Conservation (phyloP, 768 basidiomycete species). For the Russula ochroleuca region DNA sequence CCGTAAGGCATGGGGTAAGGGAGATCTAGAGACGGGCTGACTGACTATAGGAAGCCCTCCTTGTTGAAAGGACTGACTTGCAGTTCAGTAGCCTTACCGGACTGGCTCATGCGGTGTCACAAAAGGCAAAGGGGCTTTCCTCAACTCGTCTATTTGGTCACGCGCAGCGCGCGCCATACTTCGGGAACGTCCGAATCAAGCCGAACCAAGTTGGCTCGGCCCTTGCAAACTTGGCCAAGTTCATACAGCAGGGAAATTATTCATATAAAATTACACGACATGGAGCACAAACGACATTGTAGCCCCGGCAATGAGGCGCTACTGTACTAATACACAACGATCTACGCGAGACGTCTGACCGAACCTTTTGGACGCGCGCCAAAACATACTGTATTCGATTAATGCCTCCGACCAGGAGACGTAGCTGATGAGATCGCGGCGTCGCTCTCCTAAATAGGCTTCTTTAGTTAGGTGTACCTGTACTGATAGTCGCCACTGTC, state of each 20-base stretch:
- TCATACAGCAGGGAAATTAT: neutral
- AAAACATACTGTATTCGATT: neutral
- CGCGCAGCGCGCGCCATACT: constrained; percentile 1
- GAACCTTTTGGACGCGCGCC: neutral
- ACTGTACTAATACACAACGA: neutral
- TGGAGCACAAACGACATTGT: neutral
- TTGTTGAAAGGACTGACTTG: constrained; percentile 18
- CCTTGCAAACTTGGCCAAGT: neutral
- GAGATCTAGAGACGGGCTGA: neutral
- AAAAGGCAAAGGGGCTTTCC: neutral
- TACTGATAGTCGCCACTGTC: neutral
- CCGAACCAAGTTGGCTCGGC: neutral
- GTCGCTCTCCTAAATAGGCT: neutral
- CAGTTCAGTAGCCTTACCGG: constrained; percentile 8
- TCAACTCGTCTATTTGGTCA: neutral
- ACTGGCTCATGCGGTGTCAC: constrained; percentile 20
- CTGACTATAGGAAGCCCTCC: constrained; percentile 28
- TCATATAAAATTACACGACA: neutral
- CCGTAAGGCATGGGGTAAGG: neutral
- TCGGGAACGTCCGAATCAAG: constrained; percentile 14
- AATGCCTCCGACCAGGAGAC: neutral
- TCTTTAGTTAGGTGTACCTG: neutral
- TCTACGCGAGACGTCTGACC: neutral
- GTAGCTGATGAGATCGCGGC: neutral
- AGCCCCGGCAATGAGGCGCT: neutral